phyloP scores from a whole-genome alignment of 352 stramenopile genomes.

The Aphanomyces invadans region DNA sequence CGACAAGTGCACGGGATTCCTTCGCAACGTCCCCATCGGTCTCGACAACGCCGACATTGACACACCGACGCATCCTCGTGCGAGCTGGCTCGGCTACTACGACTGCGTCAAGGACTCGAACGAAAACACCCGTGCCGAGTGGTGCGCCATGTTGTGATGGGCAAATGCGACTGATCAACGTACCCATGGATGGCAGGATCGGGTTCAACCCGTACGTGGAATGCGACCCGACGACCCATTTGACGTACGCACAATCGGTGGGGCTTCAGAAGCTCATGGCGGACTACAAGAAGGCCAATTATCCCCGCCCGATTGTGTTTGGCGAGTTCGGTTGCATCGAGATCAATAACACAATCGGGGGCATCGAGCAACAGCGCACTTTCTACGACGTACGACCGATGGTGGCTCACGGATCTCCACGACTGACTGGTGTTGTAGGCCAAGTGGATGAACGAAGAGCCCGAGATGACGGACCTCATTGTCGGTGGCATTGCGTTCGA shows the following conservation, averaged over 20 bases:
- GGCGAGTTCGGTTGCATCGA: conserved; percentile 61
- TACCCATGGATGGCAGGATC: conserved; percentile 24
- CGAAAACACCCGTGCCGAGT: conserved; percentile 46
- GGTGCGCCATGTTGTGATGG: too few species aligned
- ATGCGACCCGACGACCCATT: conserved; percentile 42
- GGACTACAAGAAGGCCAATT: conserved; percentile 41
- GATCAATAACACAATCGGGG: conserved; percentile 54
- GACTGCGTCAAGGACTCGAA: conserved; percentile 45
- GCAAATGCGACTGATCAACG: background rate
- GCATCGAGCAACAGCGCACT: conserved; percentile 47
- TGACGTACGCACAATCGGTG: conserved; percentile 41
- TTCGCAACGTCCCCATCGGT: conserved; percentile 61
- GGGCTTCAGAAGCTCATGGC: conserved; percentile 46
- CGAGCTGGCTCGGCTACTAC: conserved; percentile 65
- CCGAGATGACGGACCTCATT: conserved; percentile 60
- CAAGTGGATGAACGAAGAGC: conserved; percentile 80
- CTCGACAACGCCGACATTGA: conserved; percentile 61
- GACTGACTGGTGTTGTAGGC: conserved; percentile 38
- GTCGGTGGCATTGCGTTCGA: conserved; percentile 75
- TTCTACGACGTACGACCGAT: conserved; percentile 57
- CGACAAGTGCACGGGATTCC: conserved; percentile 30
- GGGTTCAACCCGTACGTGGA: conserved; percentile 68
- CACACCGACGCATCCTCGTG: conserved; percentile 33
- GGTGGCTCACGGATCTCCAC: too few species aligned
- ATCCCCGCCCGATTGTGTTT: conserved; percentile 55